A percentile compares a stretch with the other conserved stretches of the same genome.
Conservation (phyloP, 2,329 filamentous ascomycete genomes). For the Sarocladiaceae sp. region DNA sequence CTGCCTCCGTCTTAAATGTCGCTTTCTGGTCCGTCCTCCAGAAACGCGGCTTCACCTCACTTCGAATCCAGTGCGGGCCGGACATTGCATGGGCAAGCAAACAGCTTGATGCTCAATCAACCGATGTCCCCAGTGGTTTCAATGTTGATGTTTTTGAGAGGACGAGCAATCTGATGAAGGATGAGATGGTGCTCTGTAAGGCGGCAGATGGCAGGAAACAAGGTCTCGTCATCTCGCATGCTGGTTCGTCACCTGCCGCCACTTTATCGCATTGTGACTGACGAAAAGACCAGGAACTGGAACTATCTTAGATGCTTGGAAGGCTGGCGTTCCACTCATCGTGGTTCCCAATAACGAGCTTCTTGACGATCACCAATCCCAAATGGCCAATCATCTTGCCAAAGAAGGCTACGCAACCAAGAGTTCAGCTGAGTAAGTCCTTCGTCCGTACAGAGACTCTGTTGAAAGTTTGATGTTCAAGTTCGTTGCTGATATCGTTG, state of each 20-base stretch:
- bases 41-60: conserved; percentile 57
- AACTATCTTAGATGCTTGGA: conserved; percentile 77
- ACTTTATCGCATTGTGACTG: not conserved
- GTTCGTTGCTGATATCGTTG: no score
- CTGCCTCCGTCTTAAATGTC: conserved; percentile 56
- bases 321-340: conserved; percentile 68
- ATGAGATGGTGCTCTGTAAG: conserved; percentile 50
- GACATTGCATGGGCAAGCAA: conserved; percentile 39
- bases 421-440: conserved; percentile 57
- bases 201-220: conserved; percentile 39
- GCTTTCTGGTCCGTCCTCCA: conserved; percentile 57
- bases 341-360: conserved; percentile 81
- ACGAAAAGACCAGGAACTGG: conserved; percentile 63
- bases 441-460: no score
- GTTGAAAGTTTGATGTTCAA: not conserved
- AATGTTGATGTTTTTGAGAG: conserved; percentile 25
- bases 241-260: conserved; percentile 51
- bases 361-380: conserved; percentile 84
- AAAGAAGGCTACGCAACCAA: conserved; percentile 70
- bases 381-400: conserved; percentile 73
- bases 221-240: conserved; percentile 82
- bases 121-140: conserved; percentile 20
- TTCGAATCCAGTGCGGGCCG: conserved; percentile 76
- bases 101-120: conserved; percentile 14
- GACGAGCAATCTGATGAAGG: conserved; percentile 26